These are phyloP conservation scores for Penicillium ochrochloron DNA, from an alignment of 495 filamentous ascomycete genomes.

Conservation along the genomic window DNA sequence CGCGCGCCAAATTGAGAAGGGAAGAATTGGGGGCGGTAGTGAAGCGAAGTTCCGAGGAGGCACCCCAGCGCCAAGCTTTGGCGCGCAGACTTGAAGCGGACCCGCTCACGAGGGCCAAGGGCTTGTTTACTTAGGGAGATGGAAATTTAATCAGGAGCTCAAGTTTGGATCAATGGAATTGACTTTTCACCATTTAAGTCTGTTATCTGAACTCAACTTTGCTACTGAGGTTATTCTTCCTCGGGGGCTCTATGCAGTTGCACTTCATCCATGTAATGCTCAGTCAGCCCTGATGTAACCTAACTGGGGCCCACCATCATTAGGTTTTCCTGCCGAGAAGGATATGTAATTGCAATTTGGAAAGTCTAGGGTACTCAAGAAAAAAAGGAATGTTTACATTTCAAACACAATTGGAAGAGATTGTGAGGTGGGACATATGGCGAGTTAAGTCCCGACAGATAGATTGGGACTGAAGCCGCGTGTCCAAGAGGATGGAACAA, in stretches of 20 bases:
- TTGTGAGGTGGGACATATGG: too few relatives aligned
- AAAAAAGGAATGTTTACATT: too few relatives aligned
- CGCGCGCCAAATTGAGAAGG: background rate
- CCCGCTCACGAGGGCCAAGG: slow-evolving; percentile 8
- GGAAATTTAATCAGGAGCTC: background rate
- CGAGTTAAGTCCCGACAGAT: too few relatives aligned
- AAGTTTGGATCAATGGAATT: background rate
- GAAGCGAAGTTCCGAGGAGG: slow-evolving; percentile 12
- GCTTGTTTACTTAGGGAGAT: background rate
- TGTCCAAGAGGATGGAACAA: too few relatives aligned
- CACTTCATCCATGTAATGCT: background rate
- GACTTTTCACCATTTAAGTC: background rate
- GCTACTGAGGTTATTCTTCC: background rate
- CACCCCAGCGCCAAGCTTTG: slow-evolving; percentile 25
- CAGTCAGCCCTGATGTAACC: background rate
- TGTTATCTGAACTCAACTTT: background rate
- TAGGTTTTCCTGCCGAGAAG: background rate
- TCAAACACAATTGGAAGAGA: too few relatives aligned
- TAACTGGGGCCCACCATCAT: background rate
- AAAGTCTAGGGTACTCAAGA: background rate
- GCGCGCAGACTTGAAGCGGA: slow-evolving; percentile 13
- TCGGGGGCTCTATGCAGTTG: background rate
- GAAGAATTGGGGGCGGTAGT: slow-evolving; percentile 2
- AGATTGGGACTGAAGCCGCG: too few relatives aligned
- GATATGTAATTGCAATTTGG: background rate